Percentiles rank a stretch among this genome's conserved stretches.
These are phyloP conservation scores for Lasiosphaeris hirsuta DNA, from an alignment of 495 filamentous ascomycete species.

Conservation along the genomic window DNA sequence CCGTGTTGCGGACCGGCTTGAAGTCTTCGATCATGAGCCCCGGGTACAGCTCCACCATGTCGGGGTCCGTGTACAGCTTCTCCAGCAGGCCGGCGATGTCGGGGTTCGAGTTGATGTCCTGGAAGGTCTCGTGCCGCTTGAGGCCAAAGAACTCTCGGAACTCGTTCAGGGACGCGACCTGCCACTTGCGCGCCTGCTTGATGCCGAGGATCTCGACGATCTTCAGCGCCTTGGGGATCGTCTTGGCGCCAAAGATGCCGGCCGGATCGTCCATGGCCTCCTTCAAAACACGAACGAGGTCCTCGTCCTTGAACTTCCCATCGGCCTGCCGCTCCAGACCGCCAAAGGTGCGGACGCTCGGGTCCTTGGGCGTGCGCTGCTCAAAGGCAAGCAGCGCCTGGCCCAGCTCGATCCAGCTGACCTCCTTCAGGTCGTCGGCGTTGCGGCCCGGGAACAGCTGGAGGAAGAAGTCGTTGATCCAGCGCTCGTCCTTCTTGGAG, in stretches of 20 bases:
- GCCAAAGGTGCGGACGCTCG: slow-evolving; percentile 57
- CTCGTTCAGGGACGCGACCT: slow-evolving; percentile 74
- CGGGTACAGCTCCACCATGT: slow-evolving; percentile 50
- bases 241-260: slow-evolving; percentile 60
- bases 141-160: slow-evolving; percentile 74
- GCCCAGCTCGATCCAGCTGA: slow-evolving; percentile 54
- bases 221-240: slow-evolving; percentile 65
- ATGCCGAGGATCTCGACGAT: slow-evolving; percentile 76
- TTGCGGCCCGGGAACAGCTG: slow-evolving; percentile 56
- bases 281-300: slow-evolving; percentile 58
- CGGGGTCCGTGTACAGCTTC: slow-evolving; percentile 72
- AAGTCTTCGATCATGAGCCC: slow-evolving; percentile 68
- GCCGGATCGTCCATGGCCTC: slow-evolving; percentile 58
- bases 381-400: slow-evolving; percentile 53
- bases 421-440: slow-evolving; percentile 44
- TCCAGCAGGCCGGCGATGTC: slow-evolving; percentile 64
- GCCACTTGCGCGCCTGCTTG: slow-evolving; percentile 73
- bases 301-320: slow-evolving; percentile 54
- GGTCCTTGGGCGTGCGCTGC: slow-evolving; percentile 49
- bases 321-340: slow-evolving; percentile 57
- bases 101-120: slow-evolving; percentile 71
- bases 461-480: slow-evolving; percentile 59
- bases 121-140: slow-evolving; percentile 64
- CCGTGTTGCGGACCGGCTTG: slow-evolving; percentile 60
- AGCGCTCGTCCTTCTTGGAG: slow-evolving; percentile 61